These are phyloP conservation scores for Irpex sp. DNA, from an alignment of 1,284 basidiomycete genomes.

Conservation along the genomic window DNA sequence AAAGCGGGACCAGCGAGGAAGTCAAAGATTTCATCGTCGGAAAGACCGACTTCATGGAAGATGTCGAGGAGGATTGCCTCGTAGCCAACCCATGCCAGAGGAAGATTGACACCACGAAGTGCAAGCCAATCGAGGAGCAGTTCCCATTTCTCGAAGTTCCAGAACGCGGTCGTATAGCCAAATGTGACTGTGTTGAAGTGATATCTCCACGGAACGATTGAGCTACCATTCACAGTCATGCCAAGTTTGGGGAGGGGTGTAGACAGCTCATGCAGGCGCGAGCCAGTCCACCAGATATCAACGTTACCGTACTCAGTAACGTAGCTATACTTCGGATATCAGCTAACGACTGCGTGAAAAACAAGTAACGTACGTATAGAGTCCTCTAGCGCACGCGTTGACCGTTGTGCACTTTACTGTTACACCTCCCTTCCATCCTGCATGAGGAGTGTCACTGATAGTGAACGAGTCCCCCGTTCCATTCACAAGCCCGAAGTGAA, in stretches of 20 bases:
- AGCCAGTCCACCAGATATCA: constrained; percentile 41
- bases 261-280: constrained; percentile 30
- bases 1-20: constrained; percentile 39
- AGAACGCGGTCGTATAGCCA: constrained; percentile 37
- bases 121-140: constrained; percentile 42
- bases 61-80: constrained; percentile 34
- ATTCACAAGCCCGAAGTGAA: constrained; percentile 21
- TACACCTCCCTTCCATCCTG: constrained; percentile 13
- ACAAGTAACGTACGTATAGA: constrained; percentile 22
- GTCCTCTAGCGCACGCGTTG: constrained; percentile 25
- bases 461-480: constrained; percentile 22
- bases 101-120: constrained; percentile 37
- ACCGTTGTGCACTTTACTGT: constrained; percentile 25
- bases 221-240: constrained; percentile 23
- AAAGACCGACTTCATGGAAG: constrained; percentile 33
- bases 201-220: constrained; percentile 34
- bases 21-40: constrained; percentile 28
- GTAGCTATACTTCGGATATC: constrained; percentile 23
- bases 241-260: constrained; percentile 27
- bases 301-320: constrained; percentile 31
- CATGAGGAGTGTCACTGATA: constrained; percentile 17
- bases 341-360: neutral
- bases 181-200: constrained; percentile 42
- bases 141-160: constrained; percentile 36
- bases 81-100: constrained; percentile 38